A percentile compares a stretch with the other conserved stretches of the same genome.
phyloP scores from a whole-genome alignment of 2,329 filamentous ascomycete species.

The Drechslera avenae region DNA sequence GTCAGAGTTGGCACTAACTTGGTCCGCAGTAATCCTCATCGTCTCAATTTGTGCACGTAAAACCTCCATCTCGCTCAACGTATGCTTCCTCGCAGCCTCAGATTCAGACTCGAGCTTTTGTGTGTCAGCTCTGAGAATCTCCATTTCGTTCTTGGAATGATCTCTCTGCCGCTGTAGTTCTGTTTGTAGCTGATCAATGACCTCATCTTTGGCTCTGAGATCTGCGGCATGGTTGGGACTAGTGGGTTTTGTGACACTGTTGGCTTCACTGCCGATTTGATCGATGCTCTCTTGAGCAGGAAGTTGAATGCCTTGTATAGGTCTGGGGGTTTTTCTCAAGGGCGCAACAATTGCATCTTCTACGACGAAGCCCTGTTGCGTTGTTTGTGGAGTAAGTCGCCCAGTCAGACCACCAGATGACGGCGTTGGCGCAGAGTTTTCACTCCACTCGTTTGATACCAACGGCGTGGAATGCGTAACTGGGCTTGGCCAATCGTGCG shows the following conservation, averaged over 20 bases:
- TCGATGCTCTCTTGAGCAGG: conserved; percentile 4
- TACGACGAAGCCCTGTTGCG: conserved; percentile 29
- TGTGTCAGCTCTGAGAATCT: conserved; percentile 13
- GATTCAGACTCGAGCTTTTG: conserved; percentile 26
- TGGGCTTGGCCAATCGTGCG: conserved; percentile 41
- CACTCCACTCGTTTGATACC: conserved; percentile 16
- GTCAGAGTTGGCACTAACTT: conserved; percentile 31
- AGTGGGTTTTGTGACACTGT: neutral
- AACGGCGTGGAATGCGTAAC: conserved; percentile 26
- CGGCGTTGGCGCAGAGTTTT: conserved; percentile 43
- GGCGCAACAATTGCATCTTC: conserved; percentile 27
- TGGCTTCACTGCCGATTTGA: neutral
- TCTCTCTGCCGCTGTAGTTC: conserved; percentile 29
- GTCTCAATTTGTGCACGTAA: conserved; percentile 30
- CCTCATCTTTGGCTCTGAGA: conserved; percentile 39
- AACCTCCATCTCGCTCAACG: conserved; percentile 20
- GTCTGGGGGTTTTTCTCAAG: conserved; percentile 25
- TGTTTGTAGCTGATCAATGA: conserved; percentile 27
- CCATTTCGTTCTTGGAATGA: conserved; percentile 9
- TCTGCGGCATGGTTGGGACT: conserved; percentile 23
- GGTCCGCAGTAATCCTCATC: conserved; percentile 21
- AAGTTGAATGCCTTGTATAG: conserved; percentile 15
- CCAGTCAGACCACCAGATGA: conserved; percentile 29
- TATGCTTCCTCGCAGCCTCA: conserved; percentile 24
- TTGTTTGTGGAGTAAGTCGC: conserved; percentile 18